phyloP scores from a whole-genome alignment of 305 asterid species.

The Fraxinus sp. region DNA sequence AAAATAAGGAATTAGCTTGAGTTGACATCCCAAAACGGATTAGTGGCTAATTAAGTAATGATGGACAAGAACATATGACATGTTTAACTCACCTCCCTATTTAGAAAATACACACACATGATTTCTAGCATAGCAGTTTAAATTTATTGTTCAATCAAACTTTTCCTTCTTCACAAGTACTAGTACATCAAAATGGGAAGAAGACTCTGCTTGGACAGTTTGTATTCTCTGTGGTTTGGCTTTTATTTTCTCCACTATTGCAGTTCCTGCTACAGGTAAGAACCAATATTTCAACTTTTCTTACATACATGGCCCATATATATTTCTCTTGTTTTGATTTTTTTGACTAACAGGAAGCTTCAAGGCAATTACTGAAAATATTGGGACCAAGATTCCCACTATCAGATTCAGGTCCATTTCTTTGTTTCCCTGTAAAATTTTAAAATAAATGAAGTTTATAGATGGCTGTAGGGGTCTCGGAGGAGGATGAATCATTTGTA shows the following conservation, averaged over 20 bases:
- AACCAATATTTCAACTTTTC: not conserved
- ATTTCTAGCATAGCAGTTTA: no score
- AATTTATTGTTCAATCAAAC: not conserved
- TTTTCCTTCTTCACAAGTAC: no score
- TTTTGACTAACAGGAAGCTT: slow-evolving; percentile 37
- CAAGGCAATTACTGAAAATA: slow-evolving; percentile 18
- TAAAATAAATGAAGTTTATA: not conserved
- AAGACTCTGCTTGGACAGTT: slow-evolving; percentile 7
- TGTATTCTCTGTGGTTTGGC: slow-evolving; percentile 28
- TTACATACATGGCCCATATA: not conserved
- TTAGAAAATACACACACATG: not conserved
- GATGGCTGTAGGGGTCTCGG: not conserved
- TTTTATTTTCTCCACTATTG: slow-evolving; percentile 23
- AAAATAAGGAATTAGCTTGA: not conserved
- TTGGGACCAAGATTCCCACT: slow-evolving; percentile 19
- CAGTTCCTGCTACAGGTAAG: slow-evolving; percentile 48
- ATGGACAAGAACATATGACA: not conserved
- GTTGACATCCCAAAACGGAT: not conserved
- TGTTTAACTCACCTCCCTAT: slow-evolving; percentile 13
- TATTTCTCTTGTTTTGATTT: not conserved
- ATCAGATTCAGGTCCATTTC: slow-evolving; percentile 24
- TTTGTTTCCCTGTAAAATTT: not conserved
- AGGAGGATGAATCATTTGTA: not conserved
- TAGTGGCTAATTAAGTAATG: not conserved
- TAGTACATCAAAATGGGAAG: slow-evolving; percentile 24